phyloP scores from a whole-genome alignment of 306 rosid genomes.

The Erythrophleum fordii region DNA sequence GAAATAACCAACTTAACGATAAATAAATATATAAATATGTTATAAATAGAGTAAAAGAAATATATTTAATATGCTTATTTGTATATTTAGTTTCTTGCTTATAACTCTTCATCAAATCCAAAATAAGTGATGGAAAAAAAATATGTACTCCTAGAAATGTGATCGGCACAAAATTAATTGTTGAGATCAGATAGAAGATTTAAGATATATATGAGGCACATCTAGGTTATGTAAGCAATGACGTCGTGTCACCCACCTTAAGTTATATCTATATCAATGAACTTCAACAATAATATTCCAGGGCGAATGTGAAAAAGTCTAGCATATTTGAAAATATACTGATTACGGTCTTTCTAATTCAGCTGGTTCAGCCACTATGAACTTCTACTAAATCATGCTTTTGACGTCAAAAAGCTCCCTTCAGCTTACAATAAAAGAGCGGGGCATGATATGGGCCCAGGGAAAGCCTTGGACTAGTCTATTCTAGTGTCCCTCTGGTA shows the following conservation, averaged over 20 bases:
- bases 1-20: not conserved
- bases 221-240: constrained; percentile 3
- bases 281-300: not conserved
- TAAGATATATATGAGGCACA: not conserved
- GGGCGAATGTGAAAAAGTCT: not conserved
- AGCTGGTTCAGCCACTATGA: not conserved
- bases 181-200: not conserved
- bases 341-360: not conserved
- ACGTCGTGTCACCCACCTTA: not conserved
- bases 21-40: not conserved
- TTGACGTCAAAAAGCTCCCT: not conserved
- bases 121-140: not conserved
- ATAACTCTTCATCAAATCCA: not conserved
- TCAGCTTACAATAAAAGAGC: not conserved
- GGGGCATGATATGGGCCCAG: constrained; percentile 12
- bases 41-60: not conserved
- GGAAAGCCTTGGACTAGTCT: constrained; percentile 31
- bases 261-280: not conserved
- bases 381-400: not conserved
- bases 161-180: no score
- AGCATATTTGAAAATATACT: not conserved
- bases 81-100: not conserved
- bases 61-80: no score
- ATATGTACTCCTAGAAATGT: no score
- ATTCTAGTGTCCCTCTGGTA: not conserved